Percentiles rank a stretch among this genome's conserved stretches.
Conservation (phyloP, 2,329 filamentous ascomycete species). For the Beauveria caledonica region DNA sequence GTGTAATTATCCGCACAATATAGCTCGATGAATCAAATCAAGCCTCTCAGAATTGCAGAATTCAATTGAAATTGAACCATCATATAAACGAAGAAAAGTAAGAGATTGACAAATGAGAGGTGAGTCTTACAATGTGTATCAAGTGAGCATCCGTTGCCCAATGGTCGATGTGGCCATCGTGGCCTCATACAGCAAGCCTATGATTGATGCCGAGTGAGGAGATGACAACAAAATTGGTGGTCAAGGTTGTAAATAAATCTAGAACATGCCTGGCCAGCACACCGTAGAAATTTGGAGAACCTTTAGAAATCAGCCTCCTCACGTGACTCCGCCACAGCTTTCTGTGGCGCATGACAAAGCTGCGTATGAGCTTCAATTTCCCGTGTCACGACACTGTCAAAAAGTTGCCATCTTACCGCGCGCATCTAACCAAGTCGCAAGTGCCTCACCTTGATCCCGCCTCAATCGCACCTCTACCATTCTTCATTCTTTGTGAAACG, state of each 20-base stretch:
- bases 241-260: background rate
- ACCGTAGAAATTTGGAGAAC: background rate
- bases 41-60: conserved; percentile 43
- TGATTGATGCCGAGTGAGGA: background rate
- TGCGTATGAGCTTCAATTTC: conserved; percentile 2
- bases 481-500: too few species aligned
- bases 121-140: background rate
- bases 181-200: too few species aligned
- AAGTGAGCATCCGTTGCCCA: background rate
- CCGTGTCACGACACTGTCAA: background rate
- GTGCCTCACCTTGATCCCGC: too few species aligned
- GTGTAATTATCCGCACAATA: conserved; percentile 14
- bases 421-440: background rate
- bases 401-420: background rate
- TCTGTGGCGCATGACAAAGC: conserved; percentile 4
- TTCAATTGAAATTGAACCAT: conserved; percentile 34
- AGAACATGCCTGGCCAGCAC: background rate
- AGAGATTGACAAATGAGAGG: background rate
- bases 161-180: too few species aligned
- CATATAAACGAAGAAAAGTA: conserved; percentile 16
- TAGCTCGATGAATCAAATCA: conserved; percentile 18
- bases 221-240: background rate
- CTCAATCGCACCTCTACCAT: too few species aligned
- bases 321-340: conserved; percentile 2
- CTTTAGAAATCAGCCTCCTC: conserved; percentile 7